These are phyloP conservation scores for Penicillium corylophilum DNA, from an alignment of 2,329 filamentous ascomycete species.

Conservation along the genomic window DNA sequence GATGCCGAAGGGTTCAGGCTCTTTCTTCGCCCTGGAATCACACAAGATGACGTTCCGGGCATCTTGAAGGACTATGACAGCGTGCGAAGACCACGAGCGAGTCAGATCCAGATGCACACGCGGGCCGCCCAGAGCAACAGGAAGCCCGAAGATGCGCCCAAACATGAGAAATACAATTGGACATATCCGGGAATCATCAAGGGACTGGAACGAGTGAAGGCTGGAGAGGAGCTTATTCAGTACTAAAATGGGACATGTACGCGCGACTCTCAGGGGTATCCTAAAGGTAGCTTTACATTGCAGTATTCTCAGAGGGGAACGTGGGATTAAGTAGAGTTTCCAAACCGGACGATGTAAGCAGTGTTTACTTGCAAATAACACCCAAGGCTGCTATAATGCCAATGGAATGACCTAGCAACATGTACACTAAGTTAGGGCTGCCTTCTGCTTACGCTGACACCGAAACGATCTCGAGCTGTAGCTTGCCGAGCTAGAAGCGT, in stretches of 20 bases:
- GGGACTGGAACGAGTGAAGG: background rate
- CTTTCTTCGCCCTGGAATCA: background rate
- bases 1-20: slow-evolving; percentile 12
- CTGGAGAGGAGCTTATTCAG: background rate
- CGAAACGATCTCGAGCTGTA: background rate
- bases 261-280: background rate
- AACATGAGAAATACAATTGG: background rate
- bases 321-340: too few relatives aligned
- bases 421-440: too few relatives aligned
- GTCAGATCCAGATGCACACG: background rate
- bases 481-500: background rate
- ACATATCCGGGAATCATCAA: background rate
- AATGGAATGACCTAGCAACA: too few relatives aligned
- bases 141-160: background rate
- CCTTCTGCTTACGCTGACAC: background rate
- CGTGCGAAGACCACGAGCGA: background rate
- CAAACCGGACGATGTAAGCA: too few relatives aligned
- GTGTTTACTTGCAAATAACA: too few relatives aligned
- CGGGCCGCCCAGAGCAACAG: background rate
- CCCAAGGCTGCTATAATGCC: too few relatives aligned
- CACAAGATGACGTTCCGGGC: background rate
- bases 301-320: too few relatives aligned
- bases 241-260: background rate
- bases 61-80: background rate
- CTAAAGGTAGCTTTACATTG: too few relatives aligned